Conservation (phyloP, 2,329 filamentous ascomycete species). For the Trichoderma koningiopsis region DNA sequence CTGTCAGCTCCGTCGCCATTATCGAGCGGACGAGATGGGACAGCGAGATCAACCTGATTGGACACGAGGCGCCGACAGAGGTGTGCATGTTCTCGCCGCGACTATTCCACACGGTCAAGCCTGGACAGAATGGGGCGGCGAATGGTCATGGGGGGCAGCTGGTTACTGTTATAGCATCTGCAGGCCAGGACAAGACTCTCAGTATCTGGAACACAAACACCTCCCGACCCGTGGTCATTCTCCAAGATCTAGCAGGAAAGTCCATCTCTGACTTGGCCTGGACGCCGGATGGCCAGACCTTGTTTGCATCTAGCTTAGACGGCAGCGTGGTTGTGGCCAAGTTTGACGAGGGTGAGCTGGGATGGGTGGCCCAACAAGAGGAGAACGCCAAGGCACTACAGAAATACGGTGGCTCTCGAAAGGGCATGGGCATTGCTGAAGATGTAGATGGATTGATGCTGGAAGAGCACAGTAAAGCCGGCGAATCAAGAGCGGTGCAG, state of each 20-base stretch:
- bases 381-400: slow-evolving; percentile 92
- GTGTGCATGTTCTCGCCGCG: slow-evolving; percentile 96
- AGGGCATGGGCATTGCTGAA: slow-evolving; percentile 86
- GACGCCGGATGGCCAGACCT: slow-evolving; percentile 85
- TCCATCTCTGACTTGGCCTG: slow-evolving; percentile 93
- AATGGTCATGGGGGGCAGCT: slow-evolving; percentile 50
- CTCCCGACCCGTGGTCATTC: slow-evolving; percentile 84
- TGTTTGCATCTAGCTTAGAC: slow-evolving; percentile 87
- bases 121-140: slow-evolving; percentile 53
- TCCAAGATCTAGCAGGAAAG: slow-evolving; percentile 86
- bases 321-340: slow-evolving; percentile 80
- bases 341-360: slow-evolving; percentile 85
- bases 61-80: slow-evolving; percentile 94
- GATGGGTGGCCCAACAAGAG: slow-evolving; percentile 80
- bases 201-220: slow-evolving; percentile 98
- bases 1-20: slow-evolving; percentile 95
- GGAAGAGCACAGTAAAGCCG: slow-evolving; percentile 90
- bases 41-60: slow-evolving; percentile 94
- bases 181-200: slow-evolving; percentile 92
- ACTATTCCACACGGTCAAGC: slow-evolving; percentile 76
- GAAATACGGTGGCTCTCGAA: slow-evolving; percentile 86
- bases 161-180: slow-evolving; percentile 94
- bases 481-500: slow-evolving; percentile 85
- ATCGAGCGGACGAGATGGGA: slow-evolving; percentile 92
- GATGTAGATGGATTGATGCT: slow-evolving; percentile 85